phyloP scores from a whole-genome alignment of 106 monocot genomes.

The Posidonia australis region DNA sequence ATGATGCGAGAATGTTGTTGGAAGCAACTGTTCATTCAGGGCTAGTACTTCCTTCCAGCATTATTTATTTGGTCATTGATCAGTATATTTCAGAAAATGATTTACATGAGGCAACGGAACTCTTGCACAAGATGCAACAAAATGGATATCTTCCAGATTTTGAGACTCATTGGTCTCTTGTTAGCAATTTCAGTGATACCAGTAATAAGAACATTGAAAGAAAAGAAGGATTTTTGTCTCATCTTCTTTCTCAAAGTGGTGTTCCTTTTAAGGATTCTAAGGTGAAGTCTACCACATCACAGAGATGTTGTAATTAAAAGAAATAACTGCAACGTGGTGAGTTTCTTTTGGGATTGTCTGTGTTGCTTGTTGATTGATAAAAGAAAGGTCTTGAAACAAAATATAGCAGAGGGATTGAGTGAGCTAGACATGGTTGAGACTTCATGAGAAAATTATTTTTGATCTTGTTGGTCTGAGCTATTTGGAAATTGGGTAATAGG shows the following conservation, averaged over 20 bases:
- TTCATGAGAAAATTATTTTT: no score
- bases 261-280: neutral
- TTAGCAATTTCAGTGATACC: conserved; percentile 46
- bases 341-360: no score
- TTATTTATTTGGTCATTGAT: conserved; percentile 48
- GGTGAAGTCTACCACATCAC: no score
- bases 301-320: no score
- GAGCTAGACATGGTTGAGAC: no score
- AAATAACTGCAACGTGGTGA: no score
- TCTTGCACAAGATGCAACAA: conserved; percentile 73
- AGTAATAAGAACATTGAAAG: conserved; percentile 12
- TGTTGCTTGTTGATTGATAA: no score
- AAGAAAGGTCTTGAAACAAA: no score
- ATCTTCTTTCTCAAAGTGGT: conserved; percentile 42
- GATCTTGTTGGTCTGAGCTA: no score
- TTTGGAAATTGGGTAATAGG: no score
- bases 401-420: no score
- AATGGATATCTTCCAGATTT: conserved; percentile 70
- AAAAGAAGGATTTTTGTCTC: conserved; percentile 40
- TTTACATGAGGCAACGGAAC: conserved; percentile 40
- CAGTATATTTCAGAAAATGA: conserved; percentile 45
- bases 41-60: conserved; percentile 24
- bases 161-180: conserved; percentile 84
- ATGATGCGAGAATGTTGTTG: conserved; percentile 51
- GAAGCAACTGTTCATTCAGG: conserved; percentile 31